Conservation (phyloP, 106 monocot genomes). For the Amphibolis antarctica region DNA sequence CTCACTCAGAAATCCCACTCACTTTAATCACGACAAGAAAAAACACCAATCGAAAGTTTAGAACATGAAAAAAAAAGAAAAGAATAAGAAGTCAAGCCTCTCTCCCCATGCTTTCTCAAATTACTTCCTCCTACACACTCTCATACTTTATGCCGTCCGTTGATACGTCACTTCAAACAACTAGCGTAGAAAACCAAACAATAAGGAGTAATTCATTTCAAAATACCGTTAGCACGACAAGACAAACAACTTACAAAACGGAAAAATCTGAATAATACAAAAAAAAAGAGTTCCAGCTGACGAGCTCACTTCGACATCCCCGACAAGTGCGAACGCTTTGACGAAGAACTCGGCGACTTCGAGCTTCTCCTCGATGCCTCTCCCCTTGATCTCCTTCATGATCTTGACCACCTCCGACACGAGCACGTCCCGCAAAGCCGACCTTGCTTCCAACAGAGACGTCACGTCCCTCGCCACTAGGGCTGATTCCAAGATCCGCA, state of each 20-base stretch:
- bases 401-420: constrained; percentile 25
- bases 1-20: too few relatives aligned
- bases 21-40: too few relatives aligned
- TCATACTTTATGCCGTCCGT: not conserved
- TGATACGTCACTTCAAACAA: not conserved
- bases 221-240: not conserved
- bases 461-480: constrained; percentile 40
- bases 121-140: not conserved
- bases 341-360: constrained; percentile 60
- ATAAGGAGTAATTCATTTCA: too few relatives aligned
- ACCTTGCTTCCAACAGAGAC: constrained; percentile 31
- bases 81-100: too few relatives aligned
- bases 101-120: too few relatives aligned
- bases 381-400: constrained; percentile 27
- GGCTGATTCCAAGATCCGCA: constrained; percentile 8
- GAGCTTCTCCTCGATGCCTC: constrained; percentile 32
- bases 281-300: not conserved
- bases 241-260: not conserved
- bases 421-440: constrained; percentile 35
- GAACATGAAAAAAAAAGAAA: too few relatives aligned
- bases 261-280: not conserved
- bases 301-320: constrained; percentile 60
- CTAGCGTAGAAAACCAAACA: not conserved
- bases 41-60: too few relatives aligned
- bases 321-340: constrained; percentile 61